phyloP scores from a whole-genome alignment of 1,139 yeast species.

The Diutina ranongensis region DNA sequence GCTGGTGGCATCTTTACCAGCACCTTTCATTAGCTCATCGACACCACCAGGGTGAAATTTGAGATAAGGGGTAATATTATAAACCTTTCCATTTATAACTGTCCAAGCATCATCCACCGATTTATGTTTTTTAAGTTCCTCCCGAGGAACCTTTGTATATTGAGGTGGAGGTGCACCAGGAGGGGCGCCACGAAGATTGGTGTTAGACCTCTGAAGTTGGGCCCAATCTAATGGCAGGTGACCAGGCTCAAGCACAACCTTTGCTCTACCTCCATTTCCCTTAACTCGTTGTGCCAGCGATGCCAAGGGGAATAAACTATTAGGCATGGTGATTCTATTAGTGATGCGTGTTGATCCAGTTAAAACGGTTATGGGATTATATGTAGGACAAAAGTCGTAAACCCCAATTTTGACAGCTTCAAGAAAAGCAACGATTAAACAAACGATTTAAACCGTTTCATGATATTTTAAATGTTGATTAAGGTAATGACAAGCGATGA shows the following conservation, averaged over 20 bases:
- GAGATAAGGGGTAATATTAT: slow-evolving; percentile 72
- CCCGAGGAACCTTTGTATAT: slow-evolving; percentile 41
- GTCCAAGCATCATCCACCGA: slow-evolving; percentile 73
- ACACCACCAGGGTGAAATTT: slow-evolving; percentile 92
- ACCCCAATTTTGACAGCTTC: too few relatives aligned
- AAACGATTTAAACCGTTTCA: too few relatives aligned
- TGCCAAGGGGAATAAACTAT: slow-evolving; percentile 10
- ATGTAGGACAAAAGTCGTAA: too few relatives aligned
- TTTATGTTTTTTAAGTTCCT: slow-evolving; percentile 51
- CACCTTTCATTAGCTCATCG: slow-evolving; percentile 63
- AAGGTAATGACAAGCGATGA: too few relatives aligned
- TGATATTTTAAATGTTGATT: too few relatives aligned
- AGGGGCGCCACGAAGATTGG: slow-evolving; percentile 28
- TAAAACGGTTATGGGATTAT: background rate
- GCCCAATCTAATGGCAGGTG: slow-evolving; percentile 90
- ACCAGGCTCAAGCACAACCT: slow-evolving; percentile 64
- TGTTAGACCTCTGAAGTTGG: slow-evolving; percentile 28
- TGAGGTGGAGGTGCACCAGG: slow-evolving; percentile 32
- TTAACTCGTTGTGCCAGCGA: slow-evolving; percentile 10
- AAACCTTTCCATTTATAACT: slow-evolving; percentile 67
- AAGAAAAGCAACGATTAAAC: too few relatives aligned
- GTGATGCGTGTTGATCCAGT: background rate
- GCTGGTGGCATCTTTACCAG: slow-evolving; percentile 78
- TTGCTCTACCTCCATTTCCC: slow-evolving; percentile 13
- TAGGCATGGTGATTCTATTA: background rate